A percentile compares a stretch with the other conserved stretches of the same genome.
Evolutionary conservation across 1,139 yeast species (phyloP).

Genomic region (Zhuliangozyma blackwelliae): DNA sequence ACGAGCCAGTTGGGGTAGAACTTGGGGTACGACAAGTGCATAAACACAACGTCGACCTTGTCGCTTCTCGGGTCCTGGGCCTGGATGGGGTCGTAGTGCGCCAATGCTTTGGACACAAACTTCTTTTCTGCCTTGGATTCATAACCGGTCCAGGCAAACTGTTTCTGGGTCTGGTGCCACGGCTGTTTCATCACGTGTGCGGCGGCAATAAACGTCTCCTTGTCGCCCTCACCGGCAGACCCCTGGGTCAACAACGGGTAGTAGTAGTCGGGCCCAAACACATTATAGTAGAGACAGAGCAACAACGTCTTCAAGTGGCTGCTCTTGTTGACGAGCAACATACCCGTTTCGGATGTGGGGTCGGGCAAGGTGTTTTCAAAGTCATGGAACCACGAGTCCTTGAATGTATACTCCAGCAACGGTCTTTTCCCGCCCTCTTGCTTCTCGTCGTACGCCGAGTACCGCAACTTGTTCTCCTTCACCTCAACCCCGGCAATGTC

Average conservation of each 20-base stretch:
- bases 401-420: constrained; percentile 27
- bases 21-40: constrained; percentile 68
- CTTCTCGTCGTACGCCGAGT: constrained; percentile 27
- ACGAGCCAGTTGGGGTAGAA: constrained; percentile 48
- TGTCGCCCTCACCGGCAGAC: constrained; percentile 70
- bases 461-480: constrained; percentile 34
- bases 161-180: constrained; percentile 51
- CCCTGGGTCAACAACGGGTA: constrained; percentile 64
- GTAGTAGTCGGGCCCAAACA: constrained; percentile 56
- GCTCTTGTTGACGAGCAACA: constrained; percentile 52
- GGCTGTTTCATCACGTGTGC: constrained; percentile 48
- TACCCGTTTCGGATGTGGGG: constrained; percentile 64
- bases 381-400: constrained; percentile 45
- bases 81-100: constrained; percentile 51
- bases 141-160: constrained; percentile 53
- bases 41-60: constrained; percentile 34
- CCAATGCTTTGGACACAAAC: constrained; percentile 53
- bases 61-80: constrained; percentile 7
- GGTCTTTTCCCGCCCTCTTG: constrained; percentile 22
- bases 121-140: constrained; percentile 26
- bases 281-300: constrained; percentile 53
- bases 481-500: constrained; percentile 41
- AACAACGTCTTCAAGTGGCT: constrained; percentile 48
- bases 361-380: constrained; percentile 57
- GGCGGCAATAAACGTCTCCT: constrained; percentile 65